Evolutionary conservation across 108 stramenopile genomes (phyloP).

Genomic region (Chaetoceros muelleri): DNA sequence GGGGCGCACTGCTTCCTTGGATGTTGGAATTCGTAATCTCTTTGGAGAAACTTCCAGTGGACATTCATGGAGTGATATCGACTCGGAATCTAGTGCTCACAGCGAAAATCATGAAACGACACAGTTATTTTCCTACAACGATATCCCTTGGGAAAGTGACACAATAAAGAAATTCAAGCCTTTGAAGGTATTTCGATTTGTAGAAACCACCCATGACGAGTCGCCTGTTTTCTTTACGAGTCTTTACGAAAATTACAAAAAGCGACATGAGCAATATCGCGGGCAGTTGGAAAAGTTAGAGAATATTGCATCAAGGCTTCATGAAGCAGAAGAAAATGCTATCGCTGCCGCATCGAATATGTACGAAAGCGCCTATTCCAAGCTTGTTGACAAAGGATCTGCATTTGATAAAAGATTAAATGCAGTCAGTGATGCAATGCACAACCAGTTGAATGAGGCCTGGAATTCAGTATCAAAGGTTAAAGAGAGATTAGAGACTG

Average conservation of each 20-base stretch:
- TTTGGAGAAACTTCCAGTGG: not conserved
- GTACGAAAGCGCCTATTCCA: constrained; percentile 47
- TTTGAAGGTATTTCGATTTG: constrained; percentile 41
- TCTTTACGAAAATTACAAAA: constrained; percentile 64
- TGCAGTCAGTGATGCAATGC: constrained; percentile 57
- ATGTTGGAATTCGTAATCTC: not conserved
- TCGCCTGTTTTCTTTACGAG: constrained; percentile 65
- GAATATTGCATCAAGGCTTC: constrained; percentile 12
- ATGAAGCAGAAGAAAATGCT: constrained; percentile 51
- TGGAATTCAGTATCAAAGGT: constrained; percentile 68
- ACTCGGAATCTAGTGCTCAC: not conserved
- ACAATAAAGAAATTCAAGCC: not conserved
- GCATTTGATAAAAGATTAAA: constrained; percentile 60
- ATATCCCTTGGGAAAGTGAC: not conserved
- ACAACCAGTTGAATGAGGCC: constrained; percentile 39
- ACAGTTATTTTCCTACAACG: not conserved
- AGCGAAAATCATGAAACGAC: not conserved
- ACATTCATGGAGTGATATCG: not conserved
- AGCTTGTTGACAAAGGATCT: constrained; percentile 56
- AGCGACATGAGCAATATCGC: constrained; percentile 43
- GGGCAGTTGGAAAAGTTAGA: constrained; percentile 34
- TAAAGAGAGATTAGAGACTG: constrained; percentile 67
- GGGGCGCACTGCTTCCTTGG: not conserved
- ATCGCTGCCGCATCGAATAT: constrained; percentile 45
- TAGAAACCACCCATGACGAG: constrained; percentile 37